Conservation (phyloP, 2,329 filamentous ascomycete genomes). For the Alternaria triticimaculans region DNA sequence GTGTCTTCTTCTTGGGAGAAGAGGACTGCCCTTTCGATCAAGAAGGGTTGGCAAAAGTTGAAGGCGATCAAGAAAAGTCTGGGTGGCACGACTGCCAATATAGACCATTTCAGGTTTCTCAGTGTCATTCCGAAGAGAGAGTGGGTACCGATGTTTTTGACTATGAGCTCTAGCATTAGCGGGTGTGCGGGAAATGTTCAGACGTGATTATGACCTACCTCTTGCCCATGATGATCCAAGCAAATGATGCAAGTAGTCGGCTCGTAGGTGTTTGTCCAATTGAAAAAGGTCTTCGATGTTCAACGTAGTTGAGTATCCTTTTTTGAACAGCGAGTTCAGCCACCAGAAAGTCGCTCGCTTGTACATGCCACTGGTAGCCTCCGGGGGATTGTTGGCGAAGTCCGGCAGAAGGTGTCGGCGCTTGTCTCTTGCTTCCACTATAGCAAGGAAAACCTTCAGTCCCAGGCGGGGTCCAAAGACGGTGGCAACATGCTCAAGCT, state of each 20-base stretch:
- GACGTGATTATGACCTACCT: slow-evolving; percentile 35
- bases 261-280: slow-evolving; percentile 55
- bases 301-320: slow-evolving; percentile 55
- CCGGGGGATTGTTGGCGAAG: slow-evolving; percentile 54
- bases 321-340: slow-evolving; percentile 60
- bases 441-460: slow-evolving; percentile 53
- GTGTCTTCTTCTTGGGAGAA: slow-evolving; percentile 29
- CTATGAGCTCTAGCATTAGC: slow-evolving; percentile 15
- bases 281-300: slow-evolving; percentile 54
- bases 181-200: neutral
- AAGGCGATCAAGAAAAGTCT: slow-evolving; percentile 43
- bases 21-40: slow-evolving; percentile 41
- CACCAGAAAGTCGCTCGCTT: slow-evolving; percentile 60
- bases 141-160: slow-evolving; percentile 22
- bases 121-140: slow-evolving; percentile 37
- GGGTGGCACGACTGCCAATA: slow-evolving; percentile 38
- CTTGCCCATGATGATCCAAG: slow-evolving; percentile 51
- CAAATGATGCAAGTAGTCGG: slow-evolving; percentile 48
- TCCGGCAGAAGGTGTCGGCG: slow-evolving; percentile 48
- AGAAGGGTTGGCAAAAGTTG: slow-evolving; percentile 47
- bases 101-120: slow-evolving; percentile 37
- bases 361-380: slow-evolving; percentile 61
- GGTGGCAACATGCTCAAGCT: slow-evolving; percentile 50
- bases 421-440: slow-evolving; percentile 57
- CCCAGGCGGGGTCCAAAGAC: slow-evolving; percentile 52